phyloP scores from a whole-genome alignment of 1,284 basidiomycete species.

The Heliocybe sulcata region DNA sequence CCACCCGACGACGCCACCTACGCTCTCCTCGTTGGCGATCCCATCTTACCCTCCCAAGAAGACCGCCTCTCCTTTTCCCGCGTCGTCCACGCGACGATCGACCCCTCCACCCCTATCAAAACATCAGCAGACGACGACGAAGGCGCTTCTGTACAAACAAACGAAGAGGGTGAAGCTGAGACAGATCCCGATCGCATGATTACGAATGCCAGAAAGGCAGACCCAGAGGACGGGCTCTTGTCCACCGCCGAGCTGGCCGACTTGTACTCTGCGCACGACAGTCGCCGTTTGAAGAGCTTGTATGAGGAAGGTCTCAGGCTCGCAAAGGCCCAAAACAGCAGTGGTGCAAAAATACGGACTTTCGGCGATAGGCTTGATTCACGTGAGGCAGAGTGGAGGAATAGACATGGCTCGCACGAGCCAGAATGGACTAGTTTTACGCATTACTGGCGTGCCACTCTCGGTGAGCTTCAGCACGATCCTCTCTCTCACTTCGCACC shows the following conservation, averaged over 20 bases:
- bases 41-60: conserved; percentile 47
- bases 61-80: conserved; percentile 55
- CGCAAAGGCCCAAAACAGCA: conserved; percentile 10
- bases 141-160: conserved; percentile 13
- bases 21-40: conserved; percentile 64
- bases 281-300: conserved; percentile 38
- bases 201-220: conserved; percentile 66
- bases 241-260: conserved; percentile 50
- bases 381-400: conserved; percentile 11
- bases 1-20: conserved; percentile 83
- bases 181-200: conserved; percentile 69
- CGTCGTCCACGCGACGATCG: conserved; percentile 80
- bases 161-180: conserved; percentile 27
- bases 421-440: conserved; percentile 81
- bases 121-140: conserved; percentile 34
- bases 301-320: conserved; percentile 50
- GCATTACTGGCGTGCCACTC: conserved; percentile 71
- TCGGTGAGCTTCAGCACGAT: conserved; percentile 44
- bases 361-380: conserved; percentile 44
- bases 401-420: conserved; percentile 50
- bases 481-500: not conserved
- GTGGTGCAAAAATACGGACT: conserved; percentile 24
- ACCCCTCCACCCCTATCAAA: conserved; percentile 40
- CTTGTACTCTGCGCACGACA: conserved; percentile 36
- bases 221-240: conserved; percentile 66